Base-by-base conservation (phyloP, 768 basidiomycete species). In the Candolleomyces eurysporus region DNA sequence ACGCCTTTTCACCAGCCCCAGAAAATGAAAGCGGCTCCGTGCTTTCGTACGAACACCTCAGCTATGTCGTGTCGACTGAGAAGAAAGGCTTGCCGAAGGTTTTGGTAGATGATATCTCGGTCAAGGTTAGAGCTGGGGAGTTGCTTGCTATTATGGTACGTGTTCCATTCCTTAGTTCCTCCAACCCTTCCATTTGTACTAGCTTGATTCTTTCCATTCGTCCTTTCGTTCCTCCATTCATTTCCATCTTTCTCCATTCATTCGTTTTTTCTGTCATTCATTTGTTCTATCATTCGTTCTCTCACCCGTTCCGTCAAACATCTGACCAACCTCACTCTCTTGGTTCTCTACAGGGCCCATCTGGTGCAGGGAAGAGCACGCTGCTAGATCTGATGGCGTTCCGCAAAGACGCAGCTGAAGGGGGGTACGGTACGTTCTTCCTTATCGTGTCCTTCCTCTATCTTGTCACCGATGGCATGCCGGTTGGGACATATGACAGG, bases 351-450 rank as follows among this genome's bases (percentile, higher is more conserved):
- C 26, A 80, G 79, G 79, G 79, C 4, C 78, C 79, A 1, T 80
- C 79, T n/a, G 79, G 79, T 19, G 77, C 79, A 78, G 78, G 79
- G 7, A 80, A 80, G 63, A 80, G 78, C 61, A 80, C 79, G 0
- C 71, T 80, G 6, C 74, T 80, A 30, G 79, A 80, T 62, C 69
- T 79, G 40, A 80, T 79, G 79, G 74, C 78, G 0, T 78, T 75
- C 62, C 63, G 78, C 36, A 80, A 79, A 61, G 57, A 55, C 0
- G 63, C 71, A 22, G 40, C 67, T 19, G 67, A 68, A 5, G 75
- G 74, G 31, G 31, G 72, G 68, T 22, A 64, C 60, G 46, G 79
- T 78, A 59, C 58, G 72, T 68, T 19, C 50, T 21, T 14, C 40
- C 22, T 39, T 57, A 46, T 45, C n/a, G 36, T 49, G 31, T n/a